Conservation (phyloP, 2,329 filamentous ascomycete species). For the Karstenula rhodostoma region DNA sequence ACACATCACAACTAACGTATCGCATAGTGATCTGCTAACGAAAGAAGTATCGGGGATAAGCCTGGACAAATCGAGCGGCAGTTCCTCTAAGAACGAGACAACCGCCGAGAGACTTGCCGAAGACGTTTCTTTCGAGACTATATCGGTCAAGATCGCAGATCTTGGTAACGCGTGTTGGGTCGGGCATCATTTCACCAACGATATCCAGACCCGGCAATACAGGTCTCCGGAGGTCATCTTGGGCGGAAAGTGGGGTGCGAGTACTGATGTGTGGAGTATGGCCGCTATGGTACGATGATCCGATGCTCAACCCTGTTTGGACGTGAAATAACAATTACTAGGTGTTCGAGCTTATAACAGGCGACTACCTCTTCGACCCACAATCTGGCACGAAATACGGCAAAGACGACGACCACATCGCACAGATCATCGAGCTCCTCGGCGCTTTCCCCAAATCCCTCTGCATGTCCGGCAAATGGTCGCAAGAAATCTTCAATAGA, state of each 20-base stretch:
- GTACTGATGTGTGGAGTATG: conserved; percentile 99
- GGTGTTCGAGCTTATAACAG: conserved; percentile 97
- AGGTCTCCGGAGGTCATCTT: conserved; percentile 96
- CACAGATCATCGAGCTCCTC: conserved; percentile 96
- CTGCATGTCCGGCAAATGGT: conserved; percentile 94
- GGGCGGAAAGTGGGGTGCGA: conserved; percentile 98
- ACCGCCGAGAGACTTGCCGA: conserved; percentile 68
- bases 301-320: background rate
- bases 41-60: conserved; percentile 95
- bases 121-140: conserved; percentile 73
- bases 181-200: conserved; percentile 98
- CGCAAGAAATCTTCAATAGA: conserved; percentile 97
- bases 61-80: conserved; percentile 71
- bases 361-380: conserved; percentile 97
- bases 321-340: conserved; percentile 51
- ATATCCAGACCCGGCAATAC: conserved; percentile 98
- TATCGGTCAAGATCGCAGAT: conserved; percentile 99
- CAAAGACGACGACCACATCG: conserved; percentile 99
- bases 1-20: conserved; percentile 10
- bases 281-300: conserved; percentile 83
- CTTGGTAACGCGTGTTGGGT: conserved; percentile 99
- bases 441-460: conserved; percentile 92
- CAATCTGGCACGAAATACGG: conserved; percentile 99
- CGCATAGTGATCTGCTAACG: conserved; percentile 79
- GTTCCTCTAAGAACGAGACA: conserved; percentile 58